Evolutionary conservation across 305 asterid species (phyloP), one percentile per base, ranked within the genome.

Genomic region (Fraxinus ornus): DNA sequence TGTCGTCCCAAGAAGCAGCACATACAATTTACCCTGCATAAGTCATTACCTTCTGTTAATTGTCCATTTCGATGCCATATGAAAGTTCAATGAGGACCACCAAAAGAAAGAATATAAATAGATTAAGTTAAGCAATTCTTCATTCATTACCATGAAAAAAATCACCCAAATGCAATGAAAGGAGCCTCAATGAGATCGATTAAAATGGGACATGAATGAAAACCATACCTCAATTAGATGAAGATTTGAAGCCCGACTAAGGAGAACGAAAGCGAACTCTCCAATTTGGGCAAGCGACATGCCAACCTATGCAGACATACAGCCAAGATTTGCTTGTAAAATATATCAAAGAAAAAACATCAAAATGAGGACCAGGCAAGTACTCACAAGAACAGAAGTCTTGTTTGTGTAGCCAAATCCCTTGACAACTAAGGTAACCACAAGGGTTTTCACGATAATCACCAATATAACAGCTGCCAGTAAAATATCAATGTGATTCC

Each of bases 251-350:
- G 97, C 94, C 6, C 91, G 96, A 74, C 97, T 89, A 81, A 92
- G 93, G 87, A 92, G 96, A 79, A 93, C 96, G 86, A 93, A 92
- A 76, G 96, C 94, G 83, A 93, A 93, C 87, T 93, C 96, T 83
- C 97, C 97, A 82, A 93, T 93, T 85, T 93, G 97, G 19, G 97
- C 96, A 82, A 93, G 90, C 66, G 97, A 93, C 94, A 93, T 91
- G 74, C 94, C 97, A 84, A 93, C 97, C 97, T 93, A 88, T 66
- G 85, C 39, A 60, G 52, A 79, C 78, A 74, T 52, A 84, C 44
- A 86, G 79, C 66, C 62, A 79, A 85, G 35, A 47, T 70, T 75
- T 49, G 28, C 66, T 55, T 19, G 74, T 72, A 47, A 55, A 66
- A 76, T 47, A 70, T 36, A 47, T 21, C 30, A 30, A 47, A 73